Evolutionary conservation across 805 yeast genomes (phyloP).

Genomic region (Starmera pachycereana): DNA sequence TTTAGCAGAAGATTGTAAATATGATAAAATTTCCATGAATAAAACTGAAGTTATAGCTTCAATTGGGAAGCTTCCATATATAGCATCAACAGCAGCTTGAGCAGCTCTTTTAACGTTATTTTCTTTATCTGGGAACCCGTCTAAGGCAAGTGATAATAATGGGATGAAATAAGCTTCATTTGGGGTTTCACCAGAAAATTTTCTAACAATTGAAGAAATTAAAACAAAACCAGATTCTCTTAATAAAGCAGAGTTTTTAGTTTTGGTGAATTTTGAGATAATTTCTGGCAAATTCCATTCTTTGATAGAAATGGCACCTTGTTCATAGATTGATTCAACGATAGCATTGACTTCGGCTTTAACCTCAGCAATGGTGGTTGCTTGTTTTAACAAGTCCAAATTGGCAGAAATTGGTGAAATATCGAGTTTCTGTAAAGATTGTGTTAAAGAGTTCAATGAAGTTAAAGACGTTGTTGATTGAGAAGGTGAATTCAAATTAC

Average conservation of each 20-base stretch:
- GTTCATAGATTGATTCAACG: slow-evolving; percentile 34
- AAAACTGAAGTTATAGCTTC: slow-evolving; percentile 73
- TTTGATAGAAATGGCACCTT: slow-evolving; percentile 36
- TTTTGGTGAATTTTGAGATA: slow-evolving; percentile 54
- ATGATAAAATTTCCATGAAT: slow-evolving; percentile 47
- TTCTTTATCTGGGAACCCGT: slow-evolving; percentile 78
- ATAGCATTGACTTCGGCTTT: slow-evolving; percentile 26
- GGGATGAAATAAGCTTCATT: slow-evolving; percentile 65
- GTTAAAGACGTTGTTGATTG: slow-evolving; percentile 68
- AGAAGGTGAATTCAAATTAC: slow-evolving; percentile 25
- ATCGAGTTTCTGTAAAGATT: slow-evolving; percentile 57
- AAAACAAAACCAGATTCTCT: slow-evolving; percentile 71
- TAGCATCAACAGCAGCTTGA: slow-evolving; percentile 62
- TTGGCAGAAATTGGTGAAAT: slow-evolving; percentile 56
- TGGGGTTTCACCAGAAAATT: slow-evolving; percentile 59
- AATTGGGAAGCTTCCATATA: slow-evolving; percentile 59
- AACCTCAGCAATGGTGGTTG: slow-evolving; percentile 24
- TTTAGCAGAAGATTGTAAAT: slow-evolving; percentile 75
- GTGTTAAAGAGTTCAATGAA: slow-evolving; percentile 37
- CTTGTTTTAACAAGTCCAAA: slow-evolving; percentile 38
- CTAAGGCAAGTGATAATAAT: slow-evolving; percentile 54
- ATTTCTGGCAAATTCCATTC: slow-evolving; percentile 62
- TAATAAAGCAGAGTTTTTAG: slow-evolving; percentile 61
- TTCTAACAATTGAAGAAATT: slow-evolving; percentile 45
- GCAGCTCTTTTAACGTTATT: slow-evolving; percentile 79